Conservation (phyloP, 305 asterid genomes). For the Andrographis paniculata region DNA sequence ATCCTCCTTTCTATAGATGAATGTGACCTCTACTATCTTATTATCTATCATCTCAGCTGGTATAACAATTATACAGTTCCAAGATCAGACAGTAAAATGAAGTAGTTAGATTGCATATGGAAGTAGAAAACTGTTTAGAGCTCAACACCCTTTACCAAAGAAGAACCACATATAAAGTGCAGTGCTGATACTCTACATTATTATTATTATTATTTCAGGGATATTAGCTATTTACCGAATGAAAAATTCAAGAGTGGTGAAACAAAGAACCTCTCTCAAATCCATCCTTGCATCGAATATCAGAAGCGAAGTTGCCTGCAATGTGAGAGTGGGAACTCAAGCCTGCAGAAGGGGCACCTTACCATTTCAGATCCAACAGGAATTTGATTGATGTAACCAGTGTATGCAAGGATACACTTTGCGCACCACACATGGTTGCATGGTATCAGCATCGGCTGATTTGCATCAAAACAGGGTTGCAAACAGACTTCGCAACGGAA, state of each 20-base stretch:
- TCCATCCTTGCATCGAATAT: not conserved
- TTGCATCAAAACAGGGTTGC: slow-evolving; percentile 39
- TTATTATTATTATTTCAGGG: no score
- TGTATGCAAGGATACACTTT: slow-evolving; percentile 33
- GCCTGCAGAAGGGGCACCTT: slow-evolving; percentile 50
- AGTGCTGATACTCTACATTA: no score
- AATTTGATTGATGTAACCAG: slow-evolving; percentile 18
- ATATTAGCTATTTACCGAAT: not conserved
- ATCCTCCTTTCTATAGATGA: no score
- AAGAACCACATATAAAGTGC: no score
- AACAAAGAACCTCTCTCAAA: not conserved
- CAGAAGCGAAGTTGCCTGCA: slow-evolving; percentile 36
- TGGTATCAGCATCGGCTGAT: slow-evolving; percentile 51
- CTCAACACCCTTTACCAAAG: no score
- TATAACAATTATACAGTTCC: no score
- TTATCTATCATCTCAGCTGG: no score
- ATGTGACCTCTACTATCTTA: no score
- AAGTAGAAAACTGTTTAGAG: no score
- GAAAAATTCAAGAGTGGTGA: no score
- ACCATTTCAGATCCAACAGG: slow-evolving; percentile 15
- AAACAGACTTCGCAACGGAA: slow-evolving; percentile 54
- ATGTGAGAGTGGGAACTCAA: slow-evolving; percentile 17
- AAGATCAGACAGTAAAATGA: no score
- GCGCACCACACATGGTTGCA: slow-evolving; percentile 56
- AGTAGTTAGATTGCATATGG: no score